Evolutionary conservation across 2,329 filamentous ascomycete species (phyloP).

Genomic region (Teratosphaeria nubilosa): DNA sequence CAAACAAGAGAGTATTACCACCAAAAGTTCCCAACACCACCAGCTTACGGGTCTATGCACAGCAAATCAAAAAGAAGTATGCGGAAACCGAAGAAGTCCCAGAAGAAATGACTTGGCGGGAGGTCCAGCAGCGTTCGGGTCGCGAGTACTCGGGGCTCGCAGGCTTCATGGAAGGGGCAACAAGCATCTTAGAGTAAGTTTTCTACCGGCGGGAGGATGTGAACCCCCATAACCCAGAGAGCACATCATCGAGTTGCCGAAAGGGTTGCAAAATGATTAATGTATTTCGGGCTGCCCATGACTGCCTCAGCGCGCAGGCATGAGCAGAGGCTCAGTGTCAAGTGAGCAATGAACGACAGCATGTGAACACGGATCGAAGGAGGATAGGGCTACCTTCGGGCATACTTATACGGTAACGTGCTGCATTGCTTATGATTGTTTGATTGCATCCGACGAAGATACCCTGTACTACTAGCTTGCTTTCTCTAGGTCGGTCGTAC

Average conservation of each 20-base stretch:
- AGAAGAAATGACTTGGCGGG: neutral
- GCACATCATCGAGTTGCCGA: no score
- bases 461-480: conserved; percentile 12
- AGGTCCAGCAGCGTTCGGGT: neutral
- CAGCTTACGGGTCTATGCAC: neutral
- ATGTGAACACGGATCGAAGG: neutral
- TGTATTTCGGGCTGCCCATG: no score
- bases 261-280: no score
- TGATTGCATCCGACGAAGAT: conserved; percentile 3
- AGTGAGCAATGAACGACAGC: neutral
- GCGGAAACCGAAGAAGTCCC: neutral
- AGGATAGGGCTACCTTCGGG: neutral
- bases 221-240: no score
- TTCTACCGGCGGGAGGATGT: neutral
- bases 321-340: neutral
- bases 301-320: neutral
- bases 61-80: neutral
- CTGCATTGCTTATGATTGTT: neutral
- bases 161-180: neutral
- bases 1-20: neutral
- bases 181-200: neutral
- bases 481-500: conserved; percentile 1
- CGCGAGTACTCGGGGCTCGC: neutral
- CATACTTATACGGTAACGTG: conserved; percentile 7
- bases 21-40: neutral